A percentile compares a stretch with the other conserved stretches of the same genome.
Evolutionary conservation across 371 early-diverging fungal species (phyloP).

Genomic region (Mortierella sp.): DNA sequence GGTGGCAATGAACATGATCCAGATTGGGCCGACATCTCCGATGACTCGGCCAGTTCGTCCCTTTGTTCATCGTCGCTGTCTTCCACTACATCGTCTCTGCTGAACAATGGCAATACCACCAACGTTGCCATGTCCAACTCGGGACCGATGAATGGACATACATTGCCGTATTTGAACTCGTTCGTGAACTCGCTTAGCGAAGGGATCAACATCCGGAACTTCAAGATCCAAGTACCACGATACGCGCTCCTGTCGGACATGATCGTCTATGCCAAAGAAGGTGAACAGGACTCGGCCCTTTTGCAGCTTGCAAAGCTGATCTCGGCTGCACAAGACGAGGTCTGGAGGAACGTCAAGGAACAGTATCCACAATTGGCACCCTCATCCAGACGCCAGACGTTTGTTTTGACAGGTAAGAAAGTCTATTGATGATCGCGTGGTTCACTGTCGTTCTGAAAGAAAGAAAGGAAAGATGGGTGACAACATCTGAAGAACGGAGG

Average conservation of each 20-base stretch:
- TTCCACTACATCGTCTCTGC: slow-evolving; percentile 26
- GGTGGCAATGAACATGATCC: slow-evolving; percentile 8
- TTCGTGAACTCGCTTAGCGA: slow-evolving; percentile 49
- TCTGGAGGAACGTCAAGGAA: slow-evolving; percentile 40
- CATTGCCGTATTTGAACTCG: slow-evolving; percentile 4
- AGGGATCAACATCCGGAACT: slow-evolving; percentile 70
- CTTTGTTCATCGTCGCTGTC: slow-evolving; percentile 33
- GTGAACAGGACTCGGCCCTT: slow-evolving; percentile 39
- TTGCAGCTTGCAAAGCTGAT: slow-evolving; percentile 56
- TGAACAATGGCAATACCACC: slow-evolving; percentile 2
- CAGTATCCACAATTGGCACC: slow-evolving; percentile 21
- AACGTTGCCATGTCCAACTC: background rate
- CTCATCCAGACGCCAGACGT: slow-evolving; percentile 57
- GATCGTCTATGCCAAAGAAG: slow-evolving; percentile 59
- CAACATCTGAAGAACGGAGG: background rate
- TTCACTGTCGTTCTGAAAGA: too few relatives aligned
- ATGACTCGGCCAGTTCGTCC: slow-evolving; percentile 36
- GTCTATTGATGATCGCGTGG: background rate
- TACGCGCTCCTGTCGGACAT: slow-evolving; percentile 69
- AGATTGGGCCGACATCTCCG: slow-evolving; percentile 41
- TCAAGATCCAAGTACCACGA: slow-evolving; percentile 65
- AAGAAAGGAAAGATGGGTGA: too few relatives aligned
- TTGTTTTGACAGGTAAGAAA: slow-evolving; percentile 60
- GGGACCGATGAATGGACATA: background rate
- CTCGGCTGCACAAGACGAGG: slow-evolving; percentile 57